Base-by-base conservation (phyloP, 2,329 filamentous ascomycete genomes). In the Epichloe sp. region DNA sequence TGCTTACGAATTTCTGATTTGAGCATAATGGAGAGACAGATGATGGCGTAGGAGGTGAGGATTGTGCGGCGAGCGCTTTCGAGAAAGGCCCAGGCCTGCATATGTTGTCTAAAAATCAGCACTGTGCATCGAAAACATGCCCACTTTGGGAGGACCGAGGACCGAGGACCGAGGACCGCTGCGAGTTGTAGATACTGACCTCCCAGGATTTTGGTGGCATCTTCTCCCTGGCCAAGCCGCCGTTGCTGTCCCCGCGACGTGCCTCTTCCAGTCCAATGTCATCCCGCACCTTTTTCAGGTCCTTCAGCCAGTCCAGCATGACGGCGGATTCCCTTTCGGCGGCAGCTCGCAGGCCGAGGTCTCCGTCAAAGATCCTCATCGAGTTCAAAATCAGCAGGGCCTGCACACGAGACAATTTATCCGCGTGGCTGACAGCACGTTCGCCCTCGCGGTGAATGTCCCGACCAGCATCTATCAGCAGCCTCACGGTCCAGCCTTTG, bases 291-390 rank as follows among this genome's bases (percentile, higher is more conserved):
- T 56, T 56, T 11, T 56, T 56, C 12, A 74, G 61, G 1, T 68
- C 67, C 31, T 55, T 55, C 15, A 65, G 48, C 71, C 72, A 74
- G 3, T 56, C 54, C 48, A 66, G 48, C 17, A 71, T 47, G 17
- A 70, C 57, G 10, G 57, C 52, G 55, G 64, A 55, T 48, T 73
- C 70, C 38, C 66, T 58, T 54, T 73, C 69, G 0, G 64, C 68
- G n/a, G 71, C 62, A 2, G 69, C 64, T 19, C 66, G 57, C 44
- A 74, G 57, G 4, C 60, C 56, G 3, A 73, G 52, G 48, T 74
- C 71, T 0, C 71, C 72, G 41, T 73, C 71, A 48, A 73, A 69
- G 53, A 71, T 61, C 42, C 71, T 64, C 37, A 74, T 68, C 2
- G 65, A 60, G 53, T 73, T 68, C 34, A 72, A 59, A 12, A 72